These are phyloP conservation scores for Pythium sukuiense DNA, from an alignment of 352 stramenopile genomes.

Conservation along the genomic window DNA sequence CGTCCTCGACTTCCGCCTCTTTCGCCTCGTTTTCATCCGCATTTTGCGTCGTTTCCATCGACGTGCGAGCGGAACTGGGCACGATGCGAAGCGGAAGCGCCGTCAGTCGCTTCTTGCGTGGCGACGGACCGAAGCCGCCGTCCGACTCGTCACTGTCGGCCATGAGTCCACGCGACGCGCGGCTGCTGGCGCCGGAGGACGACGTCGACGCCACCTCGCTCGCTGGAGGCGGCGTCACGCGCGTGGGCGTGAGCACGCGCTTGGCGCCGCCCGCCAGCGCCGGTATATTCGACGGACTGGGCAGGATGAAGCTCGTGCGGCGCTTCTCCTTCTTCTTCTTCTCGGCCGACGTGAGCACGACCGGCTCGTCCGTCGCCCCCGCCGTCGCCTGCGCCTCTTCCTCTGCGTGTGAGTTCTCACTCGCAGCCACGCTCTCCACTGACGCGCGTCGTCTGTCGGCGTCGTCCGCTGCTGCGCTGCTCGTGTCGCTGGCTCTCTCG, in stretches of 20 bases:
- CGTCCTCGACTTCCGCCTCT: not conserved
- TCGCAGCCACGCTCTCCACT: not conserved
- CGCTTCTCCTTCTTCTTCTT: conserved; percentile 39
- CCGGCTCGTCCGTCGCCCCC: not conserved
- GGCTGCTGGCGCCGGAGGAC: conserved; percentile 7
- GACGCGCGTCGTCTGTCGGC: not conserved
- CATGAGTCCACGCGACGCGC: conserved; percentile 9
- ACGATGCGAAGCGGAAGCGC: not conserved
- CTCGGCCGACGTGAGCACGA: conserved; percentile 8
- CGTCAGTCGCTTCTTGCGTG: conserved; percentile 20
- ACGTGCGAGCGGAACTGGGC: not conserved
- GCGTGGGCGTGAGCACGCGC: conserved; percentile 54
- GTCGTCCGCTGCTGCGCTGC: not conserved
- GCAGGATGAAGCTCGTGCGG: conserved; percentile 52
- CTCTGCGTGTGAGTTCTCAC: not conserved
- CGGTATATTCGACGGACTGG: conserved; percentile 38
- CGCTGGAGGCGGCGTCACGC: conserved; percentile 18
- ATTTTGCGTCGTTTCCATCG: not conserved
- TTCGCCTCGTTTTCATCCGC: not conserved
- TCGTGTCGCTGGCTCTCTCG: not conserved
- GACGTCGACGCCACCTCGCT: conserved; percentile 15
- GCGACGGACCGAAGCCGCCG: conserved; percentile 24
- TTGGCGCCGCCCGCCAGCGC: conserved; percentile 57
- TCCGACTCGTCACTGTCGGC: conserved; percentile 28
- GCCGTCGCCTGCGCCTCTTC: not conserved